Conservation (phyloP, 2,329 filamentous ascomycete genomes). For the Apiospora pterosperma region DNA sequence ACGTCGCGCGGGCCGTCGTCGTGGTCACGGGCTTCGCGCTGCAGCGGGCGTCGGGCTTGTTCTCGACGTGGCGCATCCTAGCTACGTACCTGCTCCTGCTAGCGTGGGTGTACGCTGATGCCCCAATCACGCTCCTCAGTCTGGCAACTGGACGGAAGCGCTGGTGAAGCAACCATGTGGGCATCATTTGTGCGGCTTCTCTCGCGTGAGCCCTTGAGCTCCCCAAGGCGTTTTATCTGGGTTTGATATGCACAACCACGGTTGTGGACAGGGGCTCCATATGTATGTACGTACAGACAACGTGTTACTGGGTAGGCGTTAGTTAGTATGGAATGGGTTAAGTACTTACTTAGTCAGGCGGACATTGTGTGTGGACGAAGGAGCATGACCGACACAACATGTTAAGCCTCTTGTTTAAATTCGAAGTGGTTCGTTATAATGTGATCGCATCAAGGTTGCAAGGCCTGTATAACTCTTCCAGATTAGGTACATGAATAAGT, state of each 20-base stretch:
- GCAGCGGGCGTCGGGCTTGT: neutral
- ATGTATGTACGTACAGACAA: neutral
- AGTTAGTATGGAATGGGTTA: neutral
- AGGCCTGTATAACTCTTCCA: neutral
- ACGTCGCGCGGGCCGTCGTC: neutral
- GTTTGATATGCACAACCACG: neutral
- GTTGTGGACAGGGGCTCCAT: neutral
- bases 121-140: slow-evolving; percentile 1
- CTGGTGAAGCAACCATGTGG: neutral
- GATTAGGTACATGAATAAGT: neutral
- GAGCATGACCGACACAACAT: neutral
- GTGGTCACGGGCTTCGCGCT: neutral
- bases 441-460: neutral
- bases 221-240: neutral
- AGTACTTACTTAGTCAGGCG: too few species aligned
- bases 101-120: neutral
- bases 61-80: neutral
- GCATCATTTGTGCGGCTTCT: neutral
- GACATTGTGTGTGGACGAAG: neutral
- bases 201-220: neutral
- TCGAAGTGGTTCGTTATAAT: neutral
- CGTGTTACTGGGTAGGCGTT: neutral
- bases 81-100: neutral
- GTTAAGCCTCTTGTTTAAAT: neutral
- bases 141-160: neutral